phyloP scores from a whole-genome alignment of 2,329 filamentous ascomycete genomes.

The Rhynchosporium agropyri region DNA sequence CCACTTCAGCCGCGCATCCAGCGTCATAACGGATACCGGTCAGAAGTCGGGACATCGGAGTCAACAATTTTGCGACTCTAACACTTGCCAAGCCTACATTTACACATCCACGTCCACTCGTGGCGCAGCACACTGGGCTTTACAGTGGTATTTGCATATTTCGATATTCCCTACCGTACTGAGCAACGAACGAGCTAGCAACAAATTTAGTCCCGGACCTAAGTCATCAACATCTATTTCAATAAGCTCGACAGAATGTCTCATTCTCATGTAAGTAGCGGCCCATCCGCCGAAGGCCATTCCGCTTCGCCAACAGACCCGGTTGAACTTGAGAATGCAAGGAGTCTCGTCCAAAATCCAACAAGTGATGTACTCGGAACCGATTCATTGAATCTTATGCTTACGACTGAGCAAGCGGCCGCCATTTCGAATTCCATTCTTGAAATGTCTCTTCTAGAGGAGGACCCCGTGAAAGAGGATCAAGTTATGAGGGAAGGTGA shows the following conservation, averaged over 20 bases:
- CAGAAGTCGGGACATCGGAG: neutral
- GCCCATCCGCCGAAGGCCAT: constrained; percentile 13
- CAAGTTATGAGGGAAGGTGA: constrained; percentile 28
- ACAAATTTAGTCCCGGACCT: neutral
- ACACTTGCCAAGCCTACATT: constrained; percentile 5
- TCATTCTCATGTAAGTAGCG: constrained; percentile 14
- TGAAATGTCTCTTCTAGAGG: constrained; percentile 19
- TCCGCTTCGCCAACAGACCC: constrained; percentile 11
- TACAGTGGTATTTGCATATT: neutral
- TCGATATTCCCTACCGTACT: neutral
- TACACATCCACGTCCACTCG: constrained; percentile 6
- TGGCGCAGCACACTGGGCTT: constrained; percentile 14
- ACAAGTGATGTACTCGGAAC: constrained; percentile 14
- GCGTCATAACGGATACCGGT: neutral
- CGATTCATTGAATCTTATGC: constrained; percentile 1
- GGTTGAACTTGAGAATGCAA: constrained; percentile 9
- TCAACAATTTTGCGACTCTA: constrained; percentile 10
- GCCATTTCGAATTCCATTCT: constrained; percentile 18
- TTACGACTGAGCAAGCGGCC: constrained; percentile 18
- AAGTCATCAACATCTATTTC: constrained; percentile 6
- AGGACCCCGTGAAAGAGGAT: constrained; percentile 16
- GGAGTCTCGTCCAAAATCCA: constrained; percentile 10
- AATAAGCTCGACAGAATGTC: constrained; percentile 13
- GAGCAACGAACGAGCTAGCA: neutral
- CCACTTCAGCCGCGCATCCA: neutral